Evolutionary conservation across 345 rosid genomes (phyloP).

Genomic region (Trapa incisa): DNA sequence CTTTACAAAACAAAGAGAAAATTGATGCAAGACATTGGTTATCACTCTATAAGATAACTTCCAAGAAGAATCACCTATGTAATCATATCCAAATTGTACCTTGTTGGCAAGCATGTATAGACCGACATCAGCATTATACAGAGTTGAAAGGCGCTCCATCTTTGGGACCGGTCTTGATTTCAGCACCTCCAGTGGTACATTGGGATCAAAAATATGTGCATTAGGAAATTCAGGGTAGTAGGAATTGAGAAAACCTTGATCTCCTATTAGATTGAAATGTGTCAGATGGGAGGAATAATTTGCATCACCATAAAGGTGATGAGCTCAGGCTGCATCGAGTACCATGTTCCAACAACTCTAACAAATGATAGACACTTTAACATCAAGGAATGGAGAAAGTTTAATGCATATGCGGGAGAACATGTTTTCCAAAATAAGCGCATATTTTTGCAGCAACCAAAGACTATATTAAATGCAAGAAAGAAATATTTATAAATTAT

Average conservation of each 20-base stretch:
- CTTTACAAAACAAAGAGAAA: not conserved
- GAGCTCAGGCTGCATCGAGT: not conserved
- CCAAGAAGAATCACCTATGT: not conserved
- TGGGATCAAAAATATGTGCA: constrained; percentile 81
- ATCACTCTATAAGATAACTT: not conserved
- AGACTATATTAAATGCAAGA: not conserved
- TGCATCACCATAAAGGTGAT: not conserved
- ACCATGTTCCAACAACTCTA: not conserved
- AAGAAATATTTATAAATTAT: not conserved
- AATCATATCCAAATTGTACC: constrained; percentile 25
- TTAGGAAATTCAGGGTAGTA: constrained; percentile 67
- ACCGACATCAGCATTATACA: constrained; percentile 95
- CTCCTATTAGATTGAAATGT: constrained; percentile 30
- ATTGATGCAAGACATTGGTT: not conserved
- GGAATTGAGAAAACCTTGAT: constrained; percentile 84
- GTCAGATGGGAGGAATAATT: not conserved
- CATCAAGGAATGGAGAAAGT: not conserved
- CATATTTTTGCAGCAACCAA: not conserved
- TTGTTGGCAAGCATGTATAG: constrained; percentile 97
- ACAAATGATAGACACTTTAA: not conserved
- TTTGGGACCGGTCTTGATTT: constrained; percentile 50
- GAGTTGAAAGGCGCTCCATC: constrained; percentile 89
- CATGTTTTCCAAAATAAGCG: not conserved
- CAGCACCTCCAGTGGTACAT: constrained; percentile 38
- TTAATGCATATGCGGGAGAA: not conserved